Evolutionary conservation across 345 rosid genomes (phyloP), one percentile per base, ranked within the genome.

Genomic region (Euphorbia peplus): DNA sequence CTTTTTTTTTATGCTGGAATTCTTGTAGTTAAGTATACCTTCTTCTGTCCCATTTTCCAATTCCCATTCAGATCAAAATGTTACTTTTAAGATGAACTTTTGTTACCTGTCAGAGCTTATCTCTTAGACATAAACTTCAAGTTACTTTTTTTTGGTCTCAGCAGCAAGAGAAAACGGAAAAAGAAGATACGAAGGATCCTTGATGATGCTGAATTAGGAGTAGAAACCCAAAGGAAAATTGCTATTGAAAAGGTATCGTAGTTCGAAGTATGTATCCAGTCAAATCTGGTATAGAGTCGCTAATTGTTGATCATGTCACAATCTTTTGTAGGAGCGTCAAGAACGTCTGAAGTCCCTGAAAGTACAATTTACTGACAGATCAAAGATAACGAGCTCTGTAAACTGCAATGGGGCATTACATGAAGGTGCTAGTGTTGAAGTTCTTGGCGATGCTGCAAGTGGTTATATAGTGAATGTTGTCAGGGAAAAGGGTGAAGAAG

Each of bases 171-270:
- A 80, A 90, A 79, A 86, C 78, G 18, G 48, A 88, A 92, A 73
- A 95, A 85, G 92, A 88, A 82, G 79, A 92, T 95, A 63, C 87
- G 99, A 58, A 82, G 99, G 80, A 95, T 95, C 50, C 80, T 95
- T 70, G 99, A 95, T 76, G 99, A 95, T 81, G 82, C 97, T 70
- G 99, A 95, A 84, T 81, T 95, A 79, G 99, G 99, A 71, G 97
- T 92, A 76, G 97, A 92, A 67, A 95, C 99, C 16, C 89, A 87
- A 81, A 86, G 90, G 64, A 95, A 95, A 87, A 95, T 92, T 69
- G 99, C 99, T 65, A 88, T 95, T 32, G 99, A 95, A 83, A 92
- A 95, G 92, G 98, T 90, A 30, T 30, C 50, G 5, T 62, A 22
- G 11, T 28, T 51, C 66, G 48, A 70, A 53, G 66, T 30, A 50